Conservation (phyloP, 2,329 filamentous ascomycete species). For the Botryotinia narcissicola region DNA sequence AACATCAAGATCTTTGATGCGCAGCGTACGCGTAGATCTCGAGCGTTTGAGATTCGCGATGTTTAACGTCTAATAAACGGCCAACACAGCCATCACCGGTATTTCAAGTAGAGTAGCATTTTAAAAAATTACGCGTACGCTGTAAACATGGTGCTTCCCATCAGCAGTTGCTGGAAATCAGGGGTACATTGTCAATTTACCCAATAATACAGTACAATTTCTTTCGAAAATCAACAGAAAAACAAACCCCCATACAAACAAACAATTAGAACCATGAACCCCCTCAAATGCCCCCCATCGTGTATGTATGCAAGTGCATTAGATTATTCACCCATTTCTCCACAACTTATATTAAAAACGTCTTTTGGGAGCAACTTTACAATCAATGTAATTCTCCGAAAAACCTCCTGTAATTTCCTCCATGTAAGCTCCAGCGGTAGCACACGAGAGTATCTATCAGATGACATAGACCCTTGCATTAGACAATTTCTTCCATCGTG, state of each 20-base stretch:
- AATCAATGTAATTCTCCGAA: background rate
- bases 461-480: background rate
- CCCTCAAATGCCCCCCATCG: background rate
- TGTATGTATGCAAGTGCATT: background rate
- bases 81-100: background rate
- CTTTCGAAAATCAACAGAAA: background rate
- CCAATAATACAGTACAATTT: background rate
- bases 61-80: background rate
- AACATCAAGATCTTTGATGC: background rate
- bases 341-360: background rate
- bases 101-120: background rate
- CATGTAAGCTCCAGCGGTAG: background rate
- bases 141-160: background rate
- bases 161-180: background rate
- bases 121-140: background rate
- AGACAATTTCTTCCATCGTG: background rate
- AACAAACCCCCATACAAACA: background rate
- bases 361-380: background rate
- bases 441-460: background rate
- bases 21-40: background rate
- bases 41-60: background rate
- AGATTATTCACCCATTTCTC: background rate
- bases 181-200: background rate
- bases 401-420: slow-evolving; percentile 1
- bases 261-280: background rate